A percentile compares a stretch with the other conserved stretches of the same genome.
Evolutionary conservation across 176 grass and related monocot species (phyloP).

Genomic region (Oryza longistaminata): DNA sequence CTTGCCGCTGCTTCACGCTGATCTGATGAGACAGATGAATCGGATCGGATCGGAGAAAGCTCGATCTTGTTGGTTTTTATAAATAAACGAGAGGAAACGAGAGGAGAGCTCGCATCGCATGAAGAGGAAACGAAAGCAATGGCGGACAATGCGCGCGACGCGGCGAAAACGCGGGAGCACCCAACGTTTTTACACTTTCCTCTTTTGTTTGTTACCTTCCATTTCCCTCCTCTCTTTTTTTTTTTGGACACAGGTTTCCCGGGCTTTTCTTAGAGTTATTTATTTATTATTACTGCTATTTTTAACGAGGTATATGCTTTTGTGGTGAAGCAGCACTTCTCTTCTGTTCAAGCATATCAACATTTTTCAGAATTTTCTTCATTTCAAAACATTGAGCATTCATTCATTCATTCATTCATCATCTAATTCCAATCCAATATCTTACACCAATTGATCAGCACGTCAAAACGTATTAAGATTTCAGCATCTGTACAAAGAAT

Average conservation of each 20-base stretch:
- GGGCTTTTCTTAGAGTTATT: too few relatives aligned
- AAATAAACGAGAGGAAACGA: background rate
- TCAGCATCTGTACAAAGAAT: constrained; percentile 34
- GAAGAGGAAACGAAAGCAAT: background rate
- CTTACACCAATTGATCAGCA: background rate
- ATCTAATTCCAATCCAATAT: background rate
- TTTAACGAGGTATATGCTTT: background rate
- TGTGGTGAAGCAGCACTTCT: background rate
- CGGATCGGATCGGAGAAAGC: background rate
- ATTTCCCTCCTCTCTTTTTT: too few relatives aligned
- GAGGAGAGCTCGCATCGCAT: too few relatives aligned
- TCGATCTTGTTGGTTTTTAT: background rate
- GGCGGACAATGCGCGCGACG: too few relatives aligned
- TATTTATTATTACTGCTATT: background rate
- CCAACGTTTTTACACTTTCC: background rate
- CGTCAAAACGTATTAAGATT: constrained; percentile 1
- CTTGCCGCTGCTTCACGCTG: background rate
- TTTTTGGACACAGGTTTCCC: background rate
- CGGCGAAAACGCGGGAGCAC: background rate
- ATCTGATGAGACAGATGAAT: background rate
- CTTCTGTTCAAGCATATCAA: background rate
- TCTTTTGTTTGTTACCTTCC: too few relatives aligned
- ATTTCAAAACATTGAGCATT: background rate
- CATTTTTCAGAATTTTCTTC: background rate
- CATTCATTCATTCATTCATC: background rate